phyloP scores from a whole-genome alignment of 2,329 filamentous ascomycete species.

The Colletotrichum shisoi region DNA sequence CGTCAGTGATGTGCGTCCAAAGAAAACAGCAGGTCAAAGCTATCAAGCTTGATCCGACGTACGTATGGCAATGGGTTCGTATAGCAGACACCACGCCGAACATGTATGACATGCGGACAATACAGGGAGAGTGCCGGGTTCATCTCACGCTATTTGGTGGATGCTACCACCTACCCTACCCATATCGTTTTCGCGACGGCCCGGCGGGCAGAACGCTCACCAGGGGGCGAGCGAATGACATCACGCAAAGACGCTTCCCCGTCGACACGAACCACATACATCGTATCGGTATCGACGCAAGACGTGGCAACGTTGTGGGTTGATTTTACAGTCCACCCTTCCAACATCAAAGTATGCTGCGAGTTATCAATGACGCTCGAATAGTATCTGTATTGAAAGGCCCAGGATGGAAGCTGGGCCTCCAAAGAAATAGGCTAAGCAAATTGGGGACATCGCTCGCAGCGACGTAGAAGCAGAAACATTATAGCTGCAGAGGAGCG shows the following conservation, averaged over 20 bases:
- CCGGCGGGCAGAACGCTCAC: too few species aligned
- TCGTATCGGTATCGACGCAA: not conserved
- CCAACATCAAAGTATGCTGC: not conserved
- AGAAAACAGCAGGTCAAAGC: too few species aligned
- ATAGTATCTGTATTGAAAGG: not conserved
- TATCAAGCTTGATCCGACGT: too few species aligned
- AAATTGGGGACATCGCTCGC: not conserved
- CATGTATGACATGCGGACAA: too few species aligned
- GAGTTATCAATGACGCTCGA: not conserved
- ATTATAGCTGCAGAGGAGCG: constrained; percentile 18
- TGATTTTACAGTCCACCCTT: not conserved
- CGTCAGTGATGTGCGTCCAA: too few species aligned
- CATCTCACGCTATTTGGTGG: too few species aligned
- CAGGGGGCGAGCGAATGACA: too few species aligned
- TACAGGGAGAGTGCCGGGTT: too few species aligned
- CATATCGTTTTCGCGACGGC: too few species aligned
- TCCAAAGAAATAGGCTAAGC: not conserved
- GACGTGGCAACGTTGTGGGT: not conserved
- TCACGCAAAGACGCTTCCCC: not conserved
- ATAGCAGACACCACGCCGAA: too few species aligned
- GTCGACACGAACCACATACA: not conserved
- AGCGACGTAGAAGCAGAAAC: constrained; percentile 1
- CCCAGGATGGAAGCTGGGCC: not conserved
- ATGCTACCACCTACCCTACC: too few species aligned
- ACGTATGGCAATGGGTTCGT: too few species aligned